A percentile compares a stretch with the other conserved stretches of the same genome.
phyloP scores from a whole-genome alignment of 2,329 filamentous ascomycete genomes.

The Dothideomycetidae sp. region DNA sequence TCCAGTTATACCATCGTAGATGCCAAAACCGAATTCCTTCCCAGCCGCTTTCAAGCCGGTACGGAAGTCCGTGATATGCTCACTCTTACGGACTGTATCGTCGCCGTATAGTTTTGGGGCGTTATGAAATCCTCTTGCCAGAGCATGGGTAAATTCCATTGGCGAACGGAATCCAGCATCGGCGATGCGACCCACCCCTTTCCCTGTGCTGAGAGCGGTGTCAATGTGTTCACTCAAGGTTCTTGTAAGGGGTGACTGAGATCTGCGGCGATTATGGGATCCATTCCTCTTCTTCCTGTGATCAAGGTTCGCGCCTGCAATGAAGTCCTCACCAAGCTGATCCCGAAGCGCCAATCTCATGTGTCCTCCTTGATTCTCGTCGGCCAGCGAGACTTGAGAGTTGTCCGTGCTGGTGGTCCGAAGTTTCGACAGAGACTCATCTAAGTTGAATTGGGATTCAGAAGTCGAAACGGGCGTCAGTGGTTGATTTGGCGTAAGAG shows the following conservation, averaged over 20 bases:
- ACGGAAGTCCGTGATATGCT: conserved; percentile 49
- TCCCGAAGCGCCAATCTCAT: conserved; percentile 10
- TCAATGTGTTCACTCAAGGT: conserved; percentile 10
- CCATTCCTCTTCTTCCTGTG: neutral
- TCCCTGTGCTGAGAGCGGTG: conserved; percentile 19
- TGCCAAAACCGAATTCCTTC: conserved; percentile 17
- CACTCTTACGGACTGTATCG: conserved; percentile 49
- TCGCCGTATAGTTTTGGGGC: conserved; percentile 57
- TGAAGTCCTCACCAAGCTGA: conserved; percentile 6
- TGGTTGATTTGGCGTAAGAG: too few species aligned
- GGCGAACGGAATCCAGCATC: conserved; percentile 33
- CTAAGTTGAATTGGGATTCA: conserved; percentile 11
- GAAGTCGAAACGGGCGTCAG: too few species aligned
- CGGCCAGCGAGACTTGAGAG: neutral
- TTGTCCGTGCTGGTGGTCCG: conserved; percentile 3
- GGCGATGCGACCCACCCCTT: conserved; percentile 24
- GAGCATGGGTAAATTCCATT: conserved; percentile 44
- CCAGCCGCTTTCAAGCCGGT: conserved; percentile 34
- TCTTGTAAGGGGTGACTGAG: conserved; percentile 1
- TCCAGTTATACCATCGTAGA: conserved; percentile 56
- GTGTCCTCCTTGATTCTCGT: conserved; percentile 6
- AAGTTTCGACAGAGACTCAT: conserved; percentile 13
- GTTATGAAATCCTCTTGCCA: conserved; percentile 58
- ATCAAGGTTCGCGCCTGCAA: neutral
- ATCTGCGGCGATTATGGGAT: neutral